phyloP scores from a whole-genome alignment of 2,329 filamentous ascomycete genomes.

The Zasmidium angulare region DNA sequence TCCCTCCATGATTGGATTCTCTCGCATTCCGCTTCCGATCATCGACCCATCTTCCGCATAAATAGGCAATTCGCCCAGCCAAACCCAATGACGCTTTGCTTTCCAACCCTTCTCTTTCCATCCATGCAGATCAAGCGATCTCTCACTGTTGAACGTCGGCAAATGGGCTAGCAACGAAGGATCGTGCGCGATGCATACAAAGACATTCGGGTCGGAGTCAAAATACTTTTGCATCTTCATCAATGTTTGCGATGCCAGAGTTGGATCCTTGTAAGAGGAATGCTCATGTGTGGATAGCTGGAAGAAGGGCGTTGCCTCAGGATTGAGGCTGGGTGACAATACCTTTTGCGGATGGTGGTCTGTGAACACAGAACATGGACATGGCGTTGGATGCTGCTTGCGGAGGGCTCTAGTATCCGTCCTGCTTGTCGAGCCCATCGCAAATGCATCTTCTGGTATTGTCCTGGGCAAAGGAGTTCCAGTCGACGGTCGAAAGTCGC shows the following conservation, averaged over 20 bases:
- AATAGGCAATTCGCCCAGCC: conserved; percentile 5
- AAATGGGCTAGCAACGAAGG: neutral
- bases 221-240: conserved; percentile 7
- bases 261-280: conserved; percentile 8
- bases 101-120: conserved; percentile 15
- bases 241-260: neutral
- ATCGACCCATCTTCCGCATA: neutral
- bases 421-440: neutral
- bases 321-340: neutral
- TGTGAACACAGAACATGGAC: conserved; percentile 4
- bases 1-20: neutral
- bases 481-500: conserved; percentile 36
- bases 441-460: conserved; percentile 1
- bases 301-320: conserved; percentile 1
- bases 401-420: neutral
- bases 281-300: neutral
- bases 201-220: conserved; percentile 10
- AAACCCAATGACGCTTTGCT: conserved; percentile 5
- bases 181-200: conserved; percentile 15
- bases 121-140: conserved; percentile 4
- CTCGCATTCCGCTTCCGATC: neutral
- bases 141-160: conserved; percentile 1
- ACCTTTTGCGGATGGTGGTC: neutral
- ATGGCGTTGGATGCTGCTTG: neutral
- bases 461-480: conserved; percentile 36